Evolutionary conservation across 1,139 yeast species (phyloP), one percentile per base, ranked within the genome.

Genomic region (Blastobotrys ciferrii): DNA sequence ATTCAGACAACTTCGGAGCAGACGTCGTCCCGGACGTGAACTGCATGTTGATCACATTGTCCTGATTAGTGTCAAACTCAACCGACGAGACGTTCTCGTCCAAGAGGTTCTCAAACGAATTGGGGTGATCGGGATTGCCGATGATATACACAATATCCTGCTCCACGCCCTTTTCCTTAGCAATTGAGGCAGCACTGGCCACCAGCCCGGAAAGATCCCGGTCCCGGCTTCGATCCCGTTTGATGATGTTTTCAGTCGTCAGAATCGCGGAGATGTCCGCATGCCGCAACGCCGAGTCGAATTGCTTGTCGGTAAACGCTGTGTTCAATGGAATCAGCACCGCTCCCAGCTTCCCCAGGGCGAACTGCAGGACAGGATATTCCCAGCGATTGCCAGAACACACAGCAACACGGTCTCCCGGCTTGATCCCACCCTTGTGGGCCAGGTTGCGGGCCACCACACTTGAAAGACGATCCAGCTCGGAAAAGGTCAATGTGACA

Each of bases 21-120:
- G 66, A 58, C 2, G 68, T 64, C 9, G 68, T 64, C 9, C 68
- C 68, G 2, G 67, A 63, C 1, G 68, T 64, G 56, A 64, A 64
- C 49, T 64, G 68, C 68, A 64, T 64, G 51, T 64, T 62, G 45
- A 61, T 57, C 17, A 55, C 51, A 14, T 62, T 66, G 42, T 58
- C 50, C 2, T 59, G 54, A 15, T 53, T 35, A 11, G 53, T 35
- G 7, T 38, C 43, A 23, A 49, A 43, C 2, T 48, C 39, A 4
- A 50, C 42, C 2, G 48, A 17, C 15, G 42, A 25, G n/a, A 15
- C 18, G 30, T 35, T 45, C 41, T 32, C 50, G 6, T 30, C 54
- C 33, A 39, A 50, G 19, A 31, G 42, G 32, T 32, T 43, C 32
- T 13, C 42, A 36, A 32, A 46, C 11, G 36, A 13, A 2, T 19